These are phyloP conservation scores for Salinomyces thailandicus DNA, from an alignment of 2,329 filamentous ascomycete species.

Conservation along the genomic window DNA sequence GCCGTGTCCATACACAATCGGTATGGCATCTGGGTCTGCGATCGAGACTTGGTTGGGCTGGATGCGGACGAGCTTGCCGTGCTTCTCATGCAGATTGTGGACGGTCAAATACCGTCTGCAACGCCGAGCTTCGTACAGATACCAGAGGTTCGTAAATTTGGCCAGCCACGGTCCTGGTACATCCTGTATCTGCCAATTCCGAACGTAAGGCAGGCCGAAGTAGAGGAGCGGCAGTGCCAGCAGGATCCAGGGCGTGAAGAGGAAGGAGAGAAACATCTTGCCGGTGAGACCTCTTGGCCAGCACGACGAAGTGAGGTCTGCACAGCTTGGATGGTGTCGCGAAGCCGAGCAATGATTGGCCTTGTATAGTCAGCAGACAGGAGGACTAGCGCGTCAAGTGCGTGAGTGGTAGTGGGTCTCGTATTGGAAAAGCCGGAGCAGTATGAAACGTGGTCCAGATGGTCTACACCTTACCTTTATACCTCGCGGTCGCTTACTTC, in stretches of 20 bases:
- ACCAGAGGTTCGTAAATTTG: conserved; percentile 69
- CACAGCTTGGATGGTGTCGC: too few species aligned
- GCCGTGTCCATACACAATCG: conserved; percentile 59
- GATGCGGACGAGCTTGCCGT: conserved; percentile 71
- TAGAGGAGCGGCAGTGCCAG: conserved; percentile 41
- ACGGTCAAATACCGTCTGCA: conserved; percentile 51
- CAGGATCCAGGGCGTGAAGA: conserved; percentile 38
- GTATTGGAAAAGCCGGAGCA: too few species aligned
- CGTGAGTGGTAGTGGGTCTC: too few species aligned
- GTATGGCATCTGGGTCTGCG: conserved; percentile 65
- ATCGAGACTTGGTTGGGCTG: conserved; percentile 77
- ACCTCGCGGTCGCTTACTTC: too few species aligned
- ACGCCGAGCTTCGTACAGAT: conserved; percentile 52
- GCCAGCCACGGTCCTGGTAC: conserved; percentile 56
- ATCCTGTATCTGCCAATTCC: conserved; percentile 43
- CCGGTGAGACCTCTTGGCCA: not conserved
- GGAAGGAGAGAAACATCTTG: conserved; percentile 28
- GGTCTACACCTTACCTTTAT: too few species aligned
- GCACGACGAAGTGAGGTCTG: too few species aligned
- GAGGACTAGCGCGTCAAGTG: too few species aligned
- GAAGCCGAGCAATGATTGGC: too few species aligned
- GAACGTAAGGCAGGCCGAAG: conserved; percentile 51
- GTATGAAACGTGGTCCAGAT: too few species aligned
- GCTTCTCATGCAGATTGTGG: conserved; percentile 62
- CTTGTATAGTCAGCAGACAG: too few species aligned